A percentile compares a stretch with the other conserved stretches of the same genome.
These are phyloP conservation scores for Torrubiella hemipterigena DNA, from an alignment of 2,329 filamentous ascomycete species.

Conservation along the genomic window DNA sequence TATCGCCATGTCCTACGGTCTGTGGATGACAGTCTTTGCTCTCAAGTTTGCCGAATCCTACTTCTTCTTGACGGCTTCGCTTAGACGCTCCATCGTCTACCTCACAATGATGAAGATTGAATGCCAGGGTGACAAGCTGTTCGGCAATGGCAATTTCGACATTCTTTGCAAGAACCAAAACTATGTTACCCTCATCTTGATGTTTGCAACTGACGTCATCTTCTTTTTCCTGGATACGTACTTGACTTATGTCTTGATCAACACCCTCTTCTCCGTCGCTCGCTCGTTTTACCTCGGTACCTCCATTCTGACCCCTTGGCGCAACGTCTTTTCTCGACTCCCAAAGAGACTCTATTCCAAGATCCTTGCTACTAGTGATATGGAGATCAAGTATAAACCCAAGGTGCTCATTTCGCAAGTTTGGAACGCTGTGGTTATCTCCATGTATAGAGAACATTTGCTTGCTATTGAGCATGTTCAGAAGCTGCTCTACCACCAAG, in stretches of 20 bases:
- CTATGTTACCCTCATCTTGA: slow-evolving; percentile 69
- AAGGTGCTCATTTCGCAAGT: slow-evolving; percentile 98
- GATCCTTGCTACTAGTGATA: slow-evolving; percentile 91
- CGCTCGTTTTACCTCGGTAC: slow-evolving; percentile 97
- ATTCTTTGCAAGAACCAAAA: slow-evolving; percentile 74
- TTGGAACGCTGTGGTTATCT: slow-evolving; percentile 98
- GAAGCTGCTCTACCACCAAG: slow-evolving; percentile 96
- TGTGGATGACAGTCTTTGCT: slow-evolving; percentile 84
- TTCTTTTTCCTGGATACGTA: slow-evolving; percentile 99
- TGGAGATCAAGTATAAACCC: slow-evolving; percentile 99
- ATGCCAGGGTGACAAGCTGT: slow-evolving; percentile 63
- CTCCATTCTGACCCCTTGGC: slow-evolving; percentile 96
- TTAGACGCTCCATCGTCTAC: slow-evolving; percentile 87
- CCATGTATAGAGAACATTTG: slow-evolving; percentile 97
- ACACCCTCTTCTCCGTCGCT: slow-evolving; percentile 86
- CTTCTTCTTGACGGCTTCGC: slow-evolving; percentile 80
- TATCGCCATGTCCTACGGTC: slow-evolving; percentile 92
- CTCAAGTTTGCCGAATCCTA: slow-evolving; percentile 91
- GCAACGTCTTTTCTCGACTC: slow-evolving; percentile 94
- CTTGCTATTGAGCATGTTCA: slow-evolving; percentile 97
- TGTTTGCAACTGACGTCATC: slow-evolving; percentile 86
- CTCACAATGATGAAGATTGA: slow-evolving; percentile 69
- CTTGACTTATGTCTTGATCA: slow-evolving; percentile 92
- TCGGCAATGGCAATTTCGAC: slow-evolving; percentile 25
- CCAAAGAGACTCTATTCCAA: slow-evolving; percentile 99